Evolutionary conservation across 495 filamentous ascomycete genomes (phyloP).

Genomic region (Polyplosphaeria fusca): DNA sequence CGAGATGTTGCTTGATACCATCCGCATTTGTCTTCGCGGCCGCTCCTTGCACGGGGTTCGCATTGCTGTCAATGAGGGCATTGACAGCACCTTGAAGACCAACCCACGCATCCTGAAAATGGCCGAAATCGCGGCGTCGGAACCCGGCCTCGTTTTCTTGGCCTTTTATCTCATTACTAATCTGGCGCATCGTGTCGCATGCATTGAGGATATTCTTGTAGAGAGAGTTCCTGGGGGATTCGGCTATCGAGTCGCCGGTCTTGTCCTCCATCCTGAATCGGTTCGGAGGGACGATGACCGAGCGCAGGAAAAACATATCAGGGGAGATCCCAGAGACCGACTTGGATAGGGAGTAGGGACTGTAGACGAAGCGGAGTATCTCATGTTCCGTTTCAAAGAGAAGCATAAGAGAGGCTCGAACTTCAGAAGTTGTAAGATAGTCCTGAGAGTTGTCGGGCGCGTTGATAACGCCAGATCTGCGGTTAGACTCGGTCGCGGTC

Average conservation of each 20-base stretch:
- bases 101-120: conserved; percentile 70
- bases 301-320: conserved; percentile 91
- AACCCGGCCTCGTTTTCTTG: conserved; percentile 35
- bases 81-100: conserved; percentile 87
- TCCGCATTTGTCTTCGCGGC: conserved; percentile 68
- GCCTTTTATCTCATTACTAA: conserved; percentile 67
- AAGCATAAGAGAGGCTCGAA: conserved; percentile 67
- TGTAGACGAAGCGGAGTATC: conserved; percentile 76
- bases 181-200: conserved; percentile 67
- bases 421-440: conserved; percentile 72
- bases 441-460: conserved; percentile 46
- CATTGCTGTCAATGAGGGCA: conserved; percentile 79
- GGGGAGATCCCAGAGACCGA: conserved; percentile 56
- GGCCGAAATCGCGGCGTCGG: conserved; percentile 43
- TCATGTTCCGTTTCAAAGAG: conserved; percentile 86
- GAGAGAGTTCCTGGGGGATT: conserved; percentile 78
- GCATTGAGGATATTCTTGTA: conserved; percentile 76
- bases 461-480: conserved; percentile 33
- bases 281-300: conserved; percentile 83
- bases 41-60: conserved; percentile 72
- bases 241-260: conserved; percentile 73
- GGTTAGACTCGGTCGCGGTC: conserved; percentile 42
- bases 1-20: conserved; percentile 94
- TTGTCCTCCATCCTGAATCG: conserved; percentile 86
- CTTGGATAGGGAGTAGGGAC: conserved; percentile 58